A percentile compares a stretch with the other conserved stretches of the same genome.
These are phyloP conservation scores for Colletotrichum agaves DNA, from an alignment of 2,329 filamentous ascomycete genomes.

Conservation along the genomic window DNA sequence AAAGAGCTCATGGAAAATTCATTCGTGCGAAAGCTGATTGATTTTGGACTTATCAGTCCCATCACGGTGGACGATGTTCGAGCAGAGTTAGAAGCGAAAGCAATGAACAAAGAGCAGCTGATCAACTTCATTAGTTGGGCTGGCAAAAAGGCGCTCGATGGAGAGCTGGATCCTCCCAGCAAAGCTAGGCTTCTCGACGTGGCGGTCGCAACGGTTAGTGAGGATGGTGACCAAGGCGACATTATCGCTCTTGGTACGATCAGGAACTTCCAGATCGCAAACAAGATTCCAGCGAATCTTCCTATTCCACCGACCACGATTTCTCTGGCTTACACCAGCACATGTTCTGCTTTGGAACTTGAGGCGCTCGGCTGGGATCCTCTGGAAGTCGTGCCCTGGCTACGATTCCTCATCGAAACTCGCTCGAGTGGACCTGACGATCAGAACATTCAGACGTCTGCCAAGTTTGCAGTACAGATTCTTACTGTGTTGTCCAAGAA, in stretches of 20 bases:
- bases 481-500: slow-evolving; percentile 86
- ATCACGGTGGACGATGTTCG: slow-evolving; percentile 90
- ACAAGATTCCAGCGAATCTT: slow-evolving; percentile 81
- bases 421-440: slow-evolving; percentile 68
- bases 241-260: slow-evolving; percentile 84
- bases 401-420: slow-evolving; percentile 81
- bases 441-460: slow-evolving; percentile 76
- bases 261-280: slow-evolving; percentile 77
- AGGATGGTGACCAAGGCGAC: slow-evolving; percentile 68
- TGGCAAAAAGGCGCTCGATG: slow-evolving; percentile 74
- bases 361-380: slow-evolving; percentile 88
- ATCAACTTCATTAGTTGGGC: slow-evolving; percentile 88
- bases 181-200: slow-evolving; percentile 80
- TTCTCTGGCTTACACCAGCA: slow-evolving; percentile 83
- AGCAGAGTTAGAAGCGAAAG: slow-evolving; percentile 82
- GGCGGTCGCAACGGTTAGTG: slow-evolving; percentile 76
- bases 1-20: slow-evolving; percentile 77
- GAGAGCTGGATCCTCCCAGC: slow-evolving; percentile 76
- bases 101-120: slow-evolving; percentile 82
- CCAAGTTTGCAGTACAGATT: slow-evolving; percentile 80
- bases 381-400: slow-evolving; percentile 86
- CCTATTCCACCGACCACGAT: slow-evolving; percentile 86
- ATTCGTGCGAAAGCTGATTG: slow-evolving; percentile 83
- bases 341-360: slow-evolving; percentile 73
- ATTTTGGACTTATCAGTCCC: slow-evolving; percentile 87